These are phyloP conservation scores for Cryptomeria japonica DNA, from an alignment of 75 land plant species.

Conservation along the genomic window DNA sequence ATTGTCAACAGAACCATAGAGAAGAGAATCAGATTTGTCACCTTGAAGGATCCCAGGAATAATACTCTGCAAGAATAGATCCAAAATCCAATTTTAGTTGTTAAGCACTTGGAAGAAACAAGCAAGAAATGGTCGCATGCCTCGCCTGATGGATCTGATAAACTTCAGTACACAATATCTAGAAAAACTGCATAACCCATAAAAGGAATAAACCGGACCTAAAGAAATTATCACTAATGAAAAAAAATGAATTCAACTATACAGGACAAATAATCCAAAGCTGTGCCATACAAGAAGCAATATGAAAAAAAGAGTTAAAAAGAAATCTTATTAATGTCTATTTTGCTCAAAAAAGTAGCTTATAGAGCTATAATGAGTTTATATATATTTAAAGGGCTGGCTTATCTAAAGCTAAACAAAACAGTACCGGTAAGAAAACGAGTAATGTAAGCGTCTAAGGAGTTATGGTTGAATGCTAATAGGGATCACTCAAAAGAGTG, in stretches of 20 bases:
- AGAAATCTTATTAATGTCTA: not conserved
- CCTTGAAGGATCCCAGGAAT: slow-evolving; percentile 99
- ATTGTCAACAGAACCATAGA: slow-evolving; percentile 99
- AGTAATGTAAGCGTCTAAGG: not conserved
- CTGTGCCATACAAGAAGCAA: not conserved
- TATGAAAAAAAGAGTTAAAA: not conserved
- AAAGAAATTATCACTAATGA: not conserved
- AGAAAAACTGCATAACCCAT: not conserved
- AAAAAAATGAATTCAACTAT: not conserved
- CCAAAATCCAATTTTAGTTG: not conserved
- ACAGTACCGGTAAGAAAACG: not conserved
- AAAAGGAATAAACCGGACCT: not conserved
- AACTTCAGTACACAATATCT: not conserved
- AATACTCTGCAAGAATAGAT: slow-evolving; percentile 66
- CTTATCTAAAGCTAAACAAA: not conserved
- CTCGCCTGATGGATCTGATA: not conserved
- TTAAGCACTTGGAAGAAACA: not conserved
- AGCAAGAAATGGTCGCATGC: not conserved
- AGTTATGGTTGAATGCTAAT: not conserved
- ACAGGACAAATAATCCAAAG: not conserved
- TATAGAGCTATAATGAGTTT: not conserved
- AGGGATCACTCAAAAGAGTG: not conserved
- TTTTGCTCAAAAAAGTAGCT: not conserved
- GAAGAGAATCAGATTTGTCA: slow-evolving; percentile 95
- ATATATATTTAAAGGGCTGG: not conserved